A percentile compares a stretch with the other conserved stretches of the same genome.
Conservation (phyloP, 441 rosid species). For the Populus trichocarpa region DNA sequence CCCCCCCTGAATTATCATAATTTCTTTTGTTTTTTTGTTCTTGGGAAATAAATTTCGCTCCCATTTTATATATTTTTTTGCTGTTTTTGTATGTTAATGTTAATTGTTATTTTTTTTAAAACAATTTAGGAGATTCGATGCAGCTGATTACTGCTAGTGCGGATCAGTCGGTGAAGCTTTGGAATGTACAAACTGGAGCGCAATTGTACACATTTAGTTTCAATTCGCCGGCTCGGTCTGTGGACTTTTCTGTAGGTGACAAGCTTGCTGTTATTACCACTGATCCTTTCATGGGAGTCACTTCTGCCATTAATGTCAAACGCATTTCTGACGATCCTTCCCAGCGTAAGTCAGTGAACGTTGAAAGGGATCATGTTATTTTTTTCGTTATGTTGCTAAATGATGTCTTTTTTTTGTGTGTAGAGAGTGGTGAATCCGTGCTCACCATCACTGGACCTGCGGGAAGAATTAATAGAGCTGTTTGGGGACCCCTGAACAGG, state of each 20-base stretch:
- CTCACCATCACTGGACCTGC: conserved; percentile 61
- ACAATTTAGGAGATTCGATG: conserved; percentile 69
- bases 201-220: conserved; percentile 64
- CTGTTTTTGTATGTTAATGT: background rate
- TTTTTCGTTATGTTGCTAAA: background rate
- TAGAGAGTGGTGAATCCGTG: conserved; percentile 67
- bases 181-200: conserved; percentile 72
- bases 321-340: conserved; percentile 58
- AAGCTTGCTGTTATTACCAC: conserved; percentile 82
- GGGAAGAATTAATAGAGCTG: conserved; percentile 86
- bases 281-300: conserved; percentile 79
- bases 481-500: conserved; percentile 88
- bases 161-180: conserved; percentile 81
- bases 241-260: conserved; percentile 80
- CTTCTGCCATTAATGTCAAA: conserved; percentile 85
- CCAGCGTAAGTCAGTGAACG: conserved; percentile 51
- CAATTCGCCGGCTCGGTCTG: conserved; percentile 81
- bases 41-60: background rate
- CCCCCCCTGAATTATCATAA: background rate
- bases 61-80: background rate
- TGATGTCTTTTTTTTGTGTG: background rate
- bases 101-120: too few species aligned
- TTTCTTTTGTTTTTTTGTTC: background rate
- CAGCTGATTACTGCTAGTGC: conserved; percentile 87
- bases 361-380: background rate